Evolutionary conservation across 192 early-diverging fungal species (phyloP).

Genomic region (Linnemannia zychae): DNA sequence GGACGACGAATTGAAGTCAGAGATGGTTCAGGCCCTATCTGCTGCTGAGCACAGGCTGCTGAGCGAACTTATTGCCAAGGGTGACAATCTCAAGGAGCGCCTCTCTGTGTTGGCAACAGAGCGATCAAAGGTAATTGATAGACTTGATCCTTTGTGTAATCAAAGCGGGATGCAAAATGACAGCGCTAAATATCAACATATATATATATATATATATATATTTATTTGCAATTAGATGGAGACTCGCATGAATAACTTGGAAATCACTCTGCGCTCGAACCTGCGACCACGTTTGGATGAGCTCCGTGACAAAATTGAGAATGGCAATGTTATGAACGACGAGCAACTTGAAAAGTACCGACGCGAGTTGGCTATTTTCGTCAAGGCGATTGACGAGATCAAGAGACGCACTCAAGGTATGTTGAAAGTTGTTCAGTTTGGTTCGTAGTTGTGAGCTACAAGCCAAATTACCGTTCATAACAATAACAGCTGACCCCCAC

Average conservation of each 20-base stretch:
- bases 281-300: slow-evolving; percentile 78
- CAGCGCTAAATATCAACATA: too few species aligned
- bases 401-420: slow-evolving; percentile 54
- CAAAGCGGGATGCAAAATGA: too few species aligned
- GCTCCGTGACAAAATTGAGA: slow-evolving; percentile 72
- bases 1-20: slow-evolving; percentile 70
- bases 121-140: slow-evolving; percentile 67
- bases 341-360: slow-evolving; percentile 57
- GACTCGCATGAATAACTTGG: slow-evolving; percentile 75
- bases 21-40: slow-evolving; percentile 66
- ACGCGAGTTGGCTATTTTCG: slow-evolving; percentile 20
- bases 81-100: slow-evolving; percentile 69
- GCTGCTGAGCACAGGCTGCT: slow-evolving; percentile 68
- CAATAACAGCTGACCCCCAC: not conserved
- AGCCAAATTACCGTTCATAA: not conserved
- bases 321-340: slow-evolving; percentile 57
- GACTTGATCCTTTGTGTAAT: slow-evolving; percentile 13
- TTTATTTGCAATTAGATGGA: slow-evolving; percentile 67
- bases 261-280: slow-evolving; percentile 79
- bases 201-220: too few species aligned
- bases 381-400: slow-evolving; percentile 52
- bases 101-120: slow-evolving; percentile 66
- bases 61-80: slow-evolving; percentile 60
- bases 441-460: not conserved
- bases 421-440: not conserved